Conservation (phyloP, 2,329 filamentous ascomycete genomes). For the Thyridium curvatum region DNA sequence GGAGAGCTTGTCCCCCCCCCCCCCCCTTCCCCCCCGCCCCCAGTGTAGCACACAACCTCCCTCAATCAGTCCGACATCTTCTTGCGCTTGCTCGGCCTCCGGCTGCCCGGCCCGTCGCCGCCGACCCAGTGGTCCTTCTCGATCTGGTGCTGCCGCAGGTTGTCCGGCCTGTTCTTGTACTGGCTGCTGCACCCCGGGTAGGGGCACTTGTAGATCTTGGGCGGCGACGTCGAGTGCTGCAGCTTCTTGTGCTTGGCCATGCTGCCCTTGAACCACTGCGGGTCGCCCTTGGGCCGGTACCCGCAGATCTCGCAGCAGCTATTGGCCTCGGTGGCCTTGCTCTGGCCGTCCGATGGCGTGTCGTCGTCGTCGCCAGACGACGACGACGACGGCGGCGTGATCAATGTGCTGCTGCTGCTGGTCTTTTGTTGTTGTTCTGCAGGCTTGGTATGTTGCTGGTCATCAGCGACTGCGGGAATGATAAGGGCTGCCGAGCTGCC, state of each 20-base stretch:
- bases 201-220: slow-evolving; percentile 45
- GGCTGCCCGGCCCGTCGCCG: slow-evolving; percentile 27
- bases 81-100: slow-evolving; percentile 41
- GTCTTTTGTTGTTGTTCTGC: slow-evolving; percentile 1
- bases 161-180: slow-evolving; percentile 50
- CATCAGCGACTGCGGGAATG: no score
- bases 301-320: slow-evolving; percentile 45
- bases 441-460: no score
- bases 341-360: neutral
- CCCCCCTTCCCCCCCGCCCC: no score
- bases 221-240: slow-evolving; percentile 42
- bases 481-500: no score
- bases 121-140: slow-evolving; percentile 50
- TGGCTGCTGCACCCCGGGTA: slow-evolving; percentile 47
- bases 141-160: slow-evolving; percentile 49
- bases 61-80: slow-evolving; percentile 20
- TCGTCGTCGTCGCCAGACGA: neutral
- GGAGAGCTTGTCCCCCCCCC: no score
- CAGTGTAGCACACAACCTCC: no score
- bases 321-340: slow-evolving; percentile 28
- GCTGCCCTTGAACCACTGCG: slow-evolving; percentile 52
- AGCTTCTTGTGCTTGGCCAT: slow-evolving; percentile 53
- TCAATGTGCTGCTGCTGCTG: neutral
- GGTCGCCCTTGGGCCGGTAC: slow-evolving; percentile 49
- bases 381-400: neutral